Base-by-base conservation (phyloP, 192 early-diverging fungal genomes). In the Entophlyctis luteolus region DNA sequence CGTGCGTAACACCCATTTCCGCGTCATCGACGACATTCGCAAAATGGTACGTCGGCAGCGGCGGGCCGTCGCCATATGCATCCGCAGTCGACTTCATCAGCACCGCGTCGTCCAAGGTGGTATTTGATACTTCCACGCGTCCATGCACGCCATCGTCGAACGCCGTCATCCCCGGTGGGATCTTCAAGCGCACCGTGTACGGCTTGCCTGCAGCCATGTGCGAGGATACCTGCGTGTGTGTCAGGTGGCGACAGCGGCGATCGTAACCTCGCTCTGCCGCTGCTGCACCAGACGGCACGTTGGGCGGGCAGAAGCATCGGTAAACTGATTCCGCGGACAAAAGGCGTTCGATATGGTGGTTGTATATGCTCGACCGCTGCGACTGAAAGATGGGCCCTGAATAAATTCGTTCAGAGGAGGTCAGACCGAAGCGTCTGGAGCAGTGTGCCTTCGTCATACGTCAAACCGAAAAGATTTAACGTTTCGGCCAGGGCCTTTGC, bases 11-110 rank as follows among this genome's bases (percentile, higher is more conserved):
- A 10, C 79, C 79, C 95, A 98, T 98, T 6, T 85, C 48, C 53
- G 91, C 86, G 68, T 98, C 95, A 70, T 98, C 95, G 0, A 95
- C 89, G 1, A 98, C 95, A 67, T 93, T 94, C 0, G 95, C 95
- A 36, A 98, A 79, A 65, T 98, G 95, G 70, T 98, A 98, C 0
- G 95, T 98, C 3, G 95, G 91, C 55, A 82, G 82, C 3, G 95
- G 91, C 55, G 82, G 82, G 2, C 95, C 95, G 69, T 95, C 93
- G n/a, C n/a, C n/a, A n/a, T n/a, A n/a, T n/a, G n/a, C n/a, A n/a
- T n/a, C n/a, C n/a, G n/a, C n/a, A n/a, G n/a, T n/a, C 63, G 90
- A 91, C 68, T 98, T 98, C 47, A 98, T 76, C 12, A 98, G 63
- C 48, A 98, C 87, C 6, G 86, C 82, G 77, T 98, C 95, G 54